Conservation (phyloP, 1,139 yeast genomes). For the Taphrina communis region DNA sequence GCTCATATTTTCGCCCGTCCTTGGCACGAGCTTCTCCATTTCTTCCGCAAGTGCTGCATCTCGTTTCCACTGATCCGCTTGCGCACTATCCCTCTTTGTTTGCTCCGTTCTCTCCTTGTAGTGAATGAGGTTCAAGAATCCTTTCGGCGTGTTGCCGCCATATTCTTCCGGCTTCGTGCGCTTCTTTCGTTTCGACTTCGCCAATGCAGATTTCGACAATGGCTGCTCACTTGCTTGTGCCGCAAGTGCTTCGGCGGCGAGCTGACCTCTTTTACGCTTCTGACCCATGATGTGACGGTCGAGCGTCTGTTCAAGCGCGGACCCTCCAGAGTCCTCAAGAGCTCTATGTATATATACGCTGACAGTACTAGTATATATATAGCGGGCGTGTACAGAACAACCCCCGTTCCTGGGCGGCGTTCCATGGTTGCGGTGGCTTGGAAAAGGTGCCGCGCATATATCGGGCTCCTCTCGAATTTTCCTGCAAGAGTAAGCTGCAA, state of each 20-base stretch:
- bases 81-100: constrained; percentile 24
- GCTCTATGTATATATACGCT: too few species aligned
- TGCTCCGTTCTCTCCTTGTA: constrained; percentile 21
- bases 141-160: constrained; percentile 36
- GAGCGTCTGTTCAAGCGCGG: too few species aligned
- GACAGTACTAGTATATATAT: too few species aligned
- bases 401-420: constrained; percentile 13
- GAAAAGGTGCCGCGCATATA: neutral
- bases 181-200: constrained; percentile 32
- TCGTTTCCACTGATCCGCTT: constrained; percentile 31
- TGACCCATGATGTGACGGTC: constrained; percentile 17
- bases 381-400: too few species aligned
- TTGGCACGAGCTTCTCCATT: constrained; percentile 27
- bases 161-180: constrained; percentile 16
- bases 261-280: constrained; percentile 33
- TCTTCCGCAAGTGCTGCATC: constrained; percentile 29
- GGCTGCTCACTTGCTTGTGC: constrained; percentile 5
- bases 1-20: constrained; percentile 35
- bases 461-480: constrained; percentile 23
- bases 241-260: constrained; percentile 15
- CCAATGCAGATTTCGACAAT: constrained; percentile 16
- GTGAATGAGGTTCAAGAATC: constrained; percentile 31
- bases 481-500: neutral
- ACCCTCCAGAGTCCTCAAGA: neutral
- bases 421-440: neutral